Percentiles rank a stretch among this genome's conserved stretches.
These are phyloP conservation scores for Fusarium solani-melongenae DNA, from an alignment of 2,329 filamentous ascomycete species.

Conservation along the genomic window DNA sequence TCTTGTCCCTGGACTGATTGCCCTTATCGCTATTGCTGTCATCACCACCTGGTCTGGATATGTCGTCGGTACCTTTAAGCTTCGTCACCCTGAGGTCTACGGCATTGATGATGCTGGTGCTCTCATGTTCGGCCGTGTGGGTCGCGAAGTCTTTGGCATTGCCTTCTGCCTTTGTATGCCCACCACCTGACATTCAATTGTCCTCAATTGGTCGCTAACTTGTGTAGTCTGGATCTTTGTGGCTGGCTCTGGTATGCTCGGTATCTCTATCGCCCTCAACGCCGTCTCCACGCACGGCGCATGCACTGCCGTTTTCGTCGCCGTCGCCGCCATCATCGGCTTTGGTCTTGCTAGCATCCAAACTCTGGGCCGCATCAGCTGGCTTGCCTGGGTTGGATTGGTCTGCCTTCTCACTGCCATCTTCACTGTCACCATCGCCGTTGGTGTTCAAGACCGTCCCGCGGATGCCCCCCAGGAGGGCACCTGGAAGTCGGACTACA, in stretches of 20 bases:
- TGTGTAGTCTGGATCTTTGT: background rate
- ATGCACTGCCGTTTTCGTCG: background rate
- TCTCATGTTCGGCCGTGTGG: slow-evolving; percentile 58
- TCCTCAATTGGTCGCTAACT: background rate
- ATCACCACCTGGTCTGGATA: slow-evolving; percentile 56
- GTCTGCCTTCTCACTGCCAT: slow-evolving; percentile 24
- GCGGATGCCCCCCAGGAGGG: background rate
- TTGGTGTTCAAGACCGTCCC: slow-evolving; percentile 43
- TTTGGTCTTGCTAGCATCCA: background rate
- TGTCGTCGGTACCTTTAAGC: slow-evolving; percentile 62
- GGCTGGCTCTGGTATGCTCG: background rate
- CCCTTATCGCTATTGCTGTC: background rate
- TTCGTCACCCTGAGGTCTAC: slow-evolving; percentile 61
- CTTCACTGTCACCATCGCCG: slow-evolving; percentile 48
- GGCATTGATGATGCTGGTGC: slow-evolving; percentile 62
- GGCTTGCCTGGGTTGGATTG: background rate
- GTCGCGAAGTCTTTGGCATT: slow-evolving; percentile 28
- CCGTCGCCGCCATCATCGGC: background rate
- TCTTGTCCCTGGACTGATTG: background rate
- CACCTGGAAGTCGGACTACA: background rate
- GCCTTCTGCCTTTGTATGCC: background rate
- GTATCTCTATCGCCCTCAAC: background rate
- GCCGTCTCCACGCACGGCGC: background rate
- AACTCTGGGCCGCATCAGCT: background rate
- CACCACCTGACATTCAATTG: background rate